Evolutionary conservation across 805 yeast genomes (phyloP).

Genomic region (Priceomyces castillae): DNA sequence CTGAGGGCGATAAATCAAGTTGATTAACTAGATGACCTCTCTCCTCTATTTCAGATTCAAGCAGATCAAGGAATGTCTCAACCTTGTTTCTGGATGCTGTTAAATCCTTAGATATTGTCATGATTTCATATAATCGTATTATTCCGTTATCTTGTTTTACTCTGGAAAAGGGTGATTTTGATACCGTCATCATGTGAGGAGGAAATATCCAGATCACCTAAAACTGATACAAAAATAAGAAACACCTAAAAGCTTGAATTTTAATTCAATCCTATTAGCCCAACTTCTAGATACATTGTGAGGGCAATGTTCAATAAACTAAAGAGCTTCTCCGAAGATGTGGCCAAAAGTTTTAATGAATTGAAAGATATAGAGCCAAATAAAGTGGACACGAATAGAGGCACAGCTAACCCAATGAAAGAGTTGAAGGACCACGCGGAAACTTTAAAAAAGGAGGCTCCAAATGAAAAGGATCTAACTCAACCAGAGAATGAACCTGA

Average conservation of each 20-base stretch:
- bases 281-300: background rate
- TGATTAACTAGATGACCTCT: conserved; percentile 26
- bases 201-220: background rate
- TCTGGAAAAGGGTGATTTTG: background rate
- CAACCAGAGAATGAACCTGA: conserved; percentile 47
- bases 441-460: conserved; percentile 44
- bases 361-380: conserved; percentile 18
- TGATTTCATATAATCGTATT: background rate
- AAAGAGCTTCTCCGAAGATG: conserved; percentile 43
- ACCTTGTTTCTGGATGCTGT: conserved; percentile 18
- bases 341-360: conserved; percentile 43
- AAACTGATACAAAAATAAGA: background rate
- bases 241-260: background rate
- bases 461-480: conserved; percentile 42
- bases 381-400: conserved; percentile 4
- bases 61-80: conserved; percentile 22
- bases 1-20: conserved; percentile 35
- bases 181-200: conserved; percentile 1
- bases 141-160: background rate
- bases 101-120: conserved; percentile 15
- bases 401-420: conserved; percentile 17
- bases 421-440: conserved; percentile 33
- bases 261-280: too few species aligned
- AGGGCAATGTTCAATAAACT: conserved; percentile 38
- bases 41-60: conserved; percentile 32